phyloP scores from a whole-genome alignment of 805 yeast genomes.

The Metschnikowia hibisci region DNA sequence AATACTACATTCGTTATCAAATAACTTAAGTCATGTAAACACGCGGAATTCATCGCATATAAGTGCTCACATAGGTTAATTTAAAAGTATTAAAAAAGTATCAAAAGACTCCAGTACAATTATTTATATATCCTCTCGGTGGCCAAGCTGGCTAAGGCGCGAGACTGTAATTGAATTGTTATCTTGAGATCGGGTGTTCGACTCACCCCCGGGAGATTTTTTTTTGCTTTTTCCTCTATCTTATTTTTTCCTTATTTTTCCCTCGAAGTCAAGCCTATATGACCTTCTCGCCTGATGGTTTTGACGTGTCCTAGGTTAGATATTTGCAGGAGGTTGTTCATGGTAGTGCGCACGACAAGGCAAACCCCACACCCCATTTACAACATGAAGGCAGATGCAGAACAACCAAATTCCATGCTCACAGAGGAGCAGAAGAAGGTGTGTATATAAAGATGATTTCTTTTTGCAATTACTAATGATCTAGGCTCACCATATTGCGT shows the following conservation, averaged over 20 bases:
- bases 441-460: neutral
- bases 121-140: slow-evolving; percentile 31
- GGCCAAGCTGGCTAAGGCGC: slow-evolving; percentile 53
- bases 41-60: too few relatives aligned
- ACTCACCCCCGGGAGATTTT: slow-evolving; percentile 48
- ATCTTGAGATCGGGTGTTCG: slow-evolving; percentile 52
- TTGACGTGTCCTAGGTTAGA: too few relatives aligned
- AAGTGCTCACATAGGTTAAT: too few relatives aligned
- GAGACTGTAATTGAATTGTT: slow-evolving; percentile 44
- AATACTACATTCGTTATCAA: too few relatives aligned
- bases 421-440: slow-evolving; percentile 21
- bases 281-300: too few relatives aligned
- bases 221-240: slow-evolving; percentile 17
- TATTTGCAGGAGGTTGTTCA: neutral
- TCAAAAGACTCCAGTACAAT: too few relatives aligned
- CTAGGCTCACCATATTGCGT: slow-evolving; percentile 72
- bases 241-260: neutral
- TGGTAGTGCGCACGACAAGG: neutral
- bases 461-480: slow-evolving; percentile 8
- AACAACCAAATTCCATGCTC: slow-evolving; percentile 10
- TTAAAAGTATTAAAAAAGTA: too few relatives aligned
- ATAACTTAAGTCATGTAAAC: neutral
- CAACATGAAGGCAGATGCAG: neutral
- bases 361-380: slow-evolving; percentile 1
- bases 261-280: too few relatives aligned